Conservation (phyloP, 352 stramenopile genomes). For the Globisporangium yorkense region DNA sequence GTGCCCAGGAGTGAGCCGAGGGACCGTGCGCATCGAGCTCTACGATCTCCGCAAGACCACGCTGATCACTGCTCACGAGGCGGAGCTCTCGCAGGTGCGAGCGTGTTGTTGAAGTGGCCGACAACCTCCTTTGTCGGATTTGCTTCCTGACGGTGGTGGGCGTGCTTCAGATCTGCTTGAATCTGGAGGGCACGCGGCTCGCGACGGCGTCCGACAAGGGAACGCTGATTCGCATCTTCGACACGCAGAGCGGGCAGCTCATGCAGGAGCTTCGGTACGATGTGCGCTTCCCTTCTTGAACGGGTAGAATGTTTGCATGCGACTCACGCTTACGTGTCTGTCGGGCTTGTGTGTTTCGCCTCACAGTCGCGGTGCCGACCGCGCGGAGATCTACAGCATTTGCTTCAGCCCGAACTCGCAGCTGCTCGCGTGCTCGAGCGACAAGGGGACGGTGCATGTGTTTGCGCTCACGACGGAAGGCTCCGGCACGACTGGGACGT, state of each 20-base stretch:
- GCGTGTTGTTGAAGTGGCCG: not conserved
- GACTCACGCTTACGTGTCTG: not conserved
- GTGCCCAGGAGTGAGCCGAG: constrained; percentile 89
- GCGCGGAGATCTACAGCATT: constrained; percentile 96
- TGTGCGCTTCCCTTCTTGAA: not conserved
- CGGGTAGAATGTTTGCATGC: not conserved
- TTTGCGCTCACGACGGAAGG: constrained; percentile 86
- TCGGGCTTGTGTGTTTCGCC: not conserved
- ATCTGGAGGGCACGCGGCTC: constrained; percentile 92
- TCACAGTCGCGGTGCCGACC: constrained; percentile 91
- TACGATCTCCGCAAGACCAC: constrained; percentile 95
- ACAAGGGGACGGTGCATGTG: constrained; percentile 97
- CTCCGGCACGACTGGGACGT: constrained; percentile 42
- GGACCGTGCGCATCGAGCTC: constrained; percentile 95
- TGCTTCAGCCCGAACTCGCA: constrained; percentile 93
- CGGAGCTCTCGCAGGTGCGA: constrained; percentile 80
- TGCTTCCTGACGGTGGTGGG: not conserved
- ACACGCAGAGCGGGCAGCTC: constrained; percentile 92
- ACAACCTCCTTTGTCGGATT: not conserved
- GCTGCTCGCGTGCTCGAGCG: constrained; percentile 93
- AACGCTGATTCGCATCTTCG: constrained; percentile 97
- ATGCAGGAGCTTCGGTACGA: constrained; percentile 76
- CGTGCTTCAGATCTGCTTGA: constrained; percentile 80
- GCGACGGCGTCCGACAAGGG: constrained; percentile 96
- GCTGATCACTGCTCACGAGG: constrained; percentile 96